Evolutionary conservation across 495 filamentous ascomycete species (phyloP).

Genomic region (Annulohypoxylon moriforme): DNA sequence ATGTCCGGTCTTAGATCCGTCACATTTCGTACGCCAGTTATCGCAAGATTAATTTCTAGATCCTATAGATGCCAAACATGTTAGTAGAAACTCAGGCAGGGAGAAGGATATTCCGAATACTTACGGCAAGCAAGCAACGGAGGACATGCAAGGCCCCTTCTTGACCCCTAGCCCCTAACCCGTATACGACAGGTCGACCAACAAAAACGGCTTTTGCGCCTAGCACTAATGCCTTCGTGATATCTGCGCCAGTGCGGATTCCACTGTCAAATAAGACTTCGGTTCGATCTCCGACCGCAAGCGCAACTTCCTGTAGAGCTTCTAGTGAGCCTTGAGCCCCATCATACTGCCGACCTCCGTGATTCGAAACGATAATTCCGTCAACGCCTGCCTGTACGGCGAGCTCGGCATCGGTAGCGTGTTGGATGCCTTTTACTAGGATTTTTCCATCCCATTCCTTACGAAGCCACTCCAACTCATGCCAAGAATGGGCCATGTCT

Average conservation of each 20-base stretch:
- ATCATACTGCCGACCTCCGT: neutral
- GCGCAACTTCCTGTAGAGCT: neutral
- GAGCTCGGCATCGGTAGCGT: neutral
- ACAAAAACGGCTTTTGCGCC: neutral
- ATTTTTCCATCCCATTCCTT: neutral
- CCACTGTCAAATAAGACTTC: neutral
- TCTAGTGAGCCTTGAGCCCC: neutral
- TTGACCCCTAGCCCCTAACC: neutral
- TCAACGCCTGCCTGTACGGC: neutral
- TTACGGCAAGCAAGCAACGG: neutral
- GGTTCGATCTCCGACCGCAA: neutral
- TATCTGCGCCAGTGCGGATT: neutral
- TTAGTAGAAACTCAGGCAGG: neutral
- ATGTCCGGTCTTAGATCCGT: neutral
- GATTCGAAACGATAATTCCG: neutral
- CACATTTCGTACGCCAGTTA: neutral
- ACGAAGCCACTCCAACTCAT: neutral
- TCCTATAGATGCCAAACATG: neutral
- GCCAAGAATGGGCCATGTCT: neutral
- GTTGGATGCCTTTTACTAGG: neutral
- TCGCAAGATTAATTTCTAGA: neutral
- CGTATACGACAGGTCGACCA: neutral
- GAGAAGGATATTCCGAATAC: neutral
- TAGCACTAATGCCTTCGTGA: neutral
- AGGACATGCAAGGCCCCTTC: neutral